Conservation (phyloP, 2,329 filamentous ascomycete species). For the Trichoderma sp. region DNA sequence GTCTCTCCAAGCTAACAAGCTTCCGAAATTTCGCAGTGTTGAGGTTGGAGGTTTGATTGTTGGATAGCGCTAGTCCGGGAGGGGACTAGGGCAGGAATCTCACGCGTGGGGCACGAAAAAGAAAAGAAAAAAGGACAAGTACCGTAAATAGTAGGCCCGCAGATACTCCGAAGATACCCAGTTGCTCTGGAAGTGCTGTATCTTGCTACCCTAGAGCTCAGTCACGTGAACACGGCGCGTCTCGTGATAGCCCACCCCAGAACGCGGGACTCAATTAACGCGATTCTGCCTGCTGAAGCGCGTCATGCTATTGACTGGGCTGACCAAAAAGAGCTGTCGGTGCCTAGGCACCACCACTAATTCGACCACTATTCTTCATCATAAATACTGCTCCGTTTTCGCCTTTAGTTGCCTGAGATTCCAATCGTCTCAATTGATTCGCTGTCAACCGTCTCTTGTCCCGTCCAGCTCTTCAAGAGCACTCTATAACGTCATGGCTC, state of each 20-base stretch:
- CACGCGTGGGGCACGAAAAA: neutral
- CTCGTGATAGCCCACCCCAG: neutral
- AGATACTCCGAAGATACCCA: neutral
- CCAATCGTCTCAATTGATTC: constrained; percentile 16
- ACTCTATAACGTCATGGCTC: constrained; percentile 43
- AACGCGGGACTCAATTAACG: constrained; percentile 34
- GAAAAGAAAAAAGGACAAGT: neutral
- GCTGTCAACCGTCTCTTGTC: constrained; percentile 11
- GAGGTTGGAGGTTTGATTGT: constrained; percentile 42
- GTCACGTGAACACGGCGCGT: constrained; percentile 10
- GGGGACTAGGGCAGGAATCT: constrained; percentile 25
- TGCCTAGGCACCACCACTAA: constrained; percentile 9
- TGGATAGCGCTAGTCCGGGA: constrained; percentile 35
- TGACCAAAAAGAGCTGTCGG: neutral
- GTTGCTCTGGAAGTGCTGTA: neutral
- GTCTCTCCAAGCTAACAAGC: constrained; percentile 32
- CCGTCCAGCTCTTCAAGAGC: neutral
- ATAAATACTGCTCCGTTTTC: constrained; percentile 20
- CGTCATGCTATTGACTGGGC: constrained; percentile 31
- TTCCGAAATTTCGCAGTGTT: constrained; percentile 47
- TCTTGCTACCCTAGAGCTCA: neutral
- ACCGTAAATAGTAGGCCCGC: neutral
- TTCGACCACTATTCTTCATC: constrained; percentile 20
- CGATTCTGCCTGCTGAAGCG: constrained; percentile 38
- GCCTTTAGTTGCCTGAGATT: constrained; percentile 20